Evolutionary conservation across 1,284 basidiomycete genomes (phyloP).

Genomic region (Tranzscheliella williamsii): DNA sequence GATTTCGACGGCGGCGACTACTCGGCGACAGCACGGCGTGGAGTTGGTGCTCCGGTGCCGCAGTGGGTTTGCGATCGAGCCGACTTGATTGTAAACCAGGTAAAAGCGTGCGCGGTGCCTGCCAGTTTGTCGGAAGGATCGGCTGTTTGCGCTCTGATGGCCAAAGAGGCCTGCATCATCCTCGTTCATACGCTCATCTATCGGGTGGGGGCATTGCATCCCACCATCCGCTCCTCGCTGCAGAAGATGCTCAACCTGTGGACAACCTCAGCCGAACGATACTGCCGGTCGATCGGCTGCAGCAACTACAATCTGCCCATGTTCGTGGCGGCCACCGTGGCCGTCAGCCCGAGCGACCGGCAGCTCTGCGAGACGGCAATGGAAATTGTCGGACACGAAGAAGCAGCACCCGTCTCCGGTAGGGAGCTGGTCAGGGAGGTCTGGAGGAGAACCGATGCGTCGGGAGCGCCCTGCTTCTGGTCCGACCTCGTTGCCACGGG

Average conservation of each 20-base stretch:
- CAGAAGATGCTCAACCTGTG: constrained; percentile 18
- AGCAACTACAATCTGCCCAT: constrained; percentile 32
- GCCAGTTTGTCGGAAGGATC: constrained; percentile 8
- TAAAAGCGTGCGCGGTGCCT: constrained; percentile 10
- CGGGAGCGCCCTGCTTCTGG: constrained; percentile 23
- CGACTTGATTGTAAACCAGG: constrained; percentile 9
- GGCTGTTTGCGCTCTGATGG: constrained; percentile 21
- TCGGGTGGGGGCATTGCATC: constrained; percentile 25
- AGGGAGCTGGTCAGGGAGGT: constrained; percentile 19
- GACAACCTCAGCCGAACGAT: constrained; percentile 19
- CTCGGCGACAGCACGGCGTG: constrained; percentile 3
- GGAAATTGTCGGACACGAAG: constrained; percentile 30
- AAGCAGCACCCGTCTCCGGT: constrained; percentile 16
- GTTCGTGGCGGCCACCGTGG: constrained; percentile 13
- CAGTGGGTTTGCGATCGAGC: constrained; percentile 25
- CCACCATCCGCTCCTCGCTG: constrained; percentile 4
- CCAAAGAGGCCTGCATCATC: constrained; percentile 16
- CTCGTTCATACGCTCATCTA: constrained; percentile 29
- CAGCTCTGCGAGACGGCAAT: constrained; percentile 22
- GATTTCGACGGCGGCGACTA: constrained; percentile 31
- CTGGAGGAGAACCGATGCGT: constrained; percentile 22
- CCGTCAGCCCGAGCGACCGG: constrained; percentile 16
- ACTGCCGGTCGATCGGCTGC: constrained; percentile 23
- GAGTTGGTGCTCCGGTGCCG: constrained; percentile 8
- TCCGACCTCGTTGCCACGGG: constrained; percentile 16